Percentiles rank a stretch among this genome's conserved stretches.
Conservation (phyloP, 805 yeast species). For the Candida chilensis region DNA sequence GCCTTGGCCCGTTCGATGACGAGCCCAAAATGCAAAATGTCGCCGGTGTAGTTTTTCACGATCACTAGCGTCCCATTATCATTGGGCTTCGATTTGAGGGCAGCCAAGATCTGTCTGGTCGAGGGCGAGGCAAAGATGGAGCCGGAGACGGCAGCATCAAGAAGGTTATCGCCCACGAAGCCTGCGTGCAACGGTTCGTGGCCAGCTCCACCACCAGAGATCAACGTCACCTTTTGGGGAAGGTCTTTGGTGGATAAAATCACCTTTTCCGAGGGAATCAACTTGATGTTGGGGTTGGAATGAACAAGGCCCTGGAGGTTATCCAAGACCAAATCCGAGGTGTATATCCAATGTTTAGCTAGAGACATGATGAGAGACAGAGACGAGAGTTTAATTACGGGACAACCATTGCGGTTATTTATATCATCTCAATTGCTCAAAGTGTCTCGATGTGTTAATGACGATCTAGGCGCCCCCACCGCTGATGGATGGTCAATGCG, state of each 20-base stretch:
- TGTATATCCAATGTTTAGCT: conserved; percentile 43
- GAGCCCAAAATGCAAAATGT: conserved; percentile 84
- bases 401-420: too few relatives aligned
- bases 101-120: conserved; percentile 77
- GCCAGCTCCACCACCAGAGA: conserved; percentile 94
- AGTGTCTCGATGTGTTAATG: too few relatives aligned
- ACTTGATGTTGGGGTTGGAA: conserved; percentile 43
- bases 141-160: conserved; percentile 88
- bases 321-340: conserved; percentile 33
- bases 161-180: conserved; percentile 73
- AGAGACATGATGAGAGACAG: conserved; percentile 15
- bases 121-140: conserved; percentile 91
- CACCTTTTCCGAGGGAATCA: conserved; percentile 50
- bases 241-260: conserved; percentile 22
- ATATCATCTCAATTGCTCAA: too few relatives aligned
- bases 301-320: conserved; percentile 44
- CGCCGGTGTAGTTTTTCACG: conserved; percentile 93
- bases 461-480: too few relatives aligned
- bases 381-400: too few relatives aligned
- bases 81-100: conserved; percentile 47
- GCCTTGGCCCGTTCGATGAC: conserved; percentile 85
- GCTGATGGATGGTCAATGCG: too few relatives aligned
- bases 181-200: conserved; percentile 95
- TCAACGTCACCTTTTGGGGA: conserved; percentile 52
- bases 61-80: conserved; percentile 64